Evolutionary conservation across 768 basidiomycete genomes (phyloP), one percentile per base, ranked within the genome.

Genomic region (Podaxis sp.): DNA sequence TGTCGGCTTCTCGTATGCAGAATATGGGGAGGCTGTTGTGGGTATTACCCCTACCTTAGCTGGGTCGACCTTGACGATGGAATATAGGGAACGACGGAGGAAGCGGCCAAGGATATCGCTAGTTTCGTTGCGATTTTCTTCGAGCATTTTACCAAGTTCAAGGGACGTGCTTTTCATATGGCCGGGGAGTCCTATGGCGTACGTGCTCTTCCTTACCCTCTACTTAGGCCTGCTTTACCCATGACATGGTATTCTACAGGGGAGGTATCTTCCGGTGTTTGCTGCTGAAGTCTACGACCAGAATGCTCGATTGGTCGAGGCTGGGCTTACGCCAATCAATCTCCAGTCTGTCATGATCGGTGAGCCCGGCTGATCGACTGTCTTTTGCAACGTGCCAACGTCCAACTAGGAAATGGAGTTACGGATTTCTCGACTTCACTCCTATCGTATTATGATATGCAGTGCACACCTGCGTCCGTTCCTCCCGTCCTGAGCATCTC

Each of bases 141-240:
- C 53, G 88, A 91, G 66, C 80, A 86, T 61, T 93, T 93, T 69
- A 79, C 73, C 59, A 77, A 87, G 66, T 90, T 91, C 77, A 85
- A 88, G 66, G 88, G 87, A 2, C 76, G 89, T 2, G 70, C 76
- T 2, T 86, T 88, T 72, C 86, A 89, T 63, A 80, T 89, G 77
- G 77, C 84, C 1, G 86, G 91, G 12, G 91, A 93, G 73, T 92
- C 89, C 0, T 93, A 93, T 65, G 91, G 84, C 1, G 91, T 90
- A 64, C 62, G 85, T 68, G 51, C 41, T 25, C 50, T 24, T 25
- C 4, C 27, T 33, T 7, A 29, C 27, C 27, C 27, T 17, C 25
- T 41, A 4, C 13, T 19, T 40, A 3, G 24, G 8, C 11, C 29
- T 22, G 13, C 7, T 1, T 1, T 9, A 11, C 54, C 75, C 27